Base-by-base conservation (phyloP, 306 rosid genomes). In the Casuarina equisetifolia region DNA sequence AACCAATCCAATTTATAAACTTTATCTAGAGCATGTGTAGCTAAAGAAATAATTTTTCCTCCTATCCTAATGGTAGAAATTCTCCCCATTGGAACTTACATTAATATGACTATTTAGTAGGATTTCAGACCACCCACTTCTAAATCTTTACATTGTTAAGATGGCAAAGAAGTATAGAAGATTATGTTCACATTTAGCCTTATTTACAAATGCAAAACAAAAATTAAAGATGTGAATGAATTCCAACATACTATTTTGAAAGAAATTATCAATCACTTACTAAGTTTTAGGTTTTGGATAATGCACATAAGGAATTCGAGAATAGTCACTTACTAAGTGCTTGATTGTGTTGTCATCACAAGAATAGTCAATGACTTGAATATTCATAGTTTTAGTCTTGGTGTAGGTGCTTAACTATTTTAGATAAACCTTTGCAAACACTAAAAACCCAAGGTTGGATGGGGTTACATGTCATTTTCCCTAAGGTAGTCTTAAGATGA, bases 51-150 rank as follows among this genome's bases (percentile, higher is more conserved):
- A 82, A 25, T 91, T 92, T 73, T 54, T 50, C 82, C 97, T 86
- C 84, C 98, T 91, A 81, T 78, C 82, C 86, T 52, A 83, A 59
- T 83, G 86, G 40, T 96, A 91, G 85, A 92, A 95, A 80, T 92
- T 81, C 87, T 95, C 99, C 55, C 97, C 99, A 45, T 95, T 90
- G 36, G 99, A 92, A 85, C 97, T 91, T 42, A 90, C 90, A 84
- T 92, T 91, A 53, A 67, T 64, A 80, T 91, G 99, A 84, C 97
- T 92, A 79, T 92, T 92, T 66, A 92, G 71, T 69, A 95, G 88
- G 84, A 97, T 95, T 83, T 95, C 99, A 17, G 92, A 92, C 97
- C 97, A 90, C 72, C 99, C 99, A 79, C 99, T 91, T 72, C 97
- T 97, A 0, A 97, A 95, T 86, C 97, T 88, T 84, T 92, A 97